Base-by-base conservation (phyloP, 78 protist genomes). In the Acrasis kona region DNA sequence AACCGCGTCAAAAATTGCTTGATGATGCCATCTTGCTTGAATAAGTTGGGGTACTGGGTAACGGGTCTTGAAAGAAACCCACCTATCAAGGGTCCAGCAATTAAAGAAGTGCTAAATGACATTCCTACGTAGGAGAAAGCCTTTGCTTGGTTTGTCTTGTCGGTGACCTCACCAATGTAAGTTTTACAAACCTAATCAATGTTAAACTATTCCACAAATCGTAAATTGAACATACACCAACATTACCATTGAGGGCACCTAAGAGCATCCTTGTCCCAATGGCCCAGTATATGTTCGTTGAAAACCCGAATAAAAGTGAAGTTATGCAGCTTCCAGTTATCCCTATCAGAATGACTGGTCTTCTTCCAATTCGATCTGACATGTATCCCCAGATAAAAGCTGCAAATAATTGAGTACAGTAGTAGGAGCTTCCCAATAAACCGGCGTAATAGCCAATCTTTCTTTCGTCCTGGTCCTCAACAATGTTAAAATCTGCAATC, bases 211-310 rank as follows among this genome's bases (percentile, higher is more conserved):
- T n/a, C n/a, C n/a, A n/a, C n/a, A n/a, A n/a, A n/a, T n/a, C n/a
- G 41, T 70, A 70, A 31, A 40, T 6, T 35, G 32, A 38, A 35
- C 5, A 31, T 5, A 67, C 71, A 12, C 71, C 71, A 12, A 67
- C 19, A 12, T 67, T 67, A 19, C 67, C 71, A 12, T 67, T 67
- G 19, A 67, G 34, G 34, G 71, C 71, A 12, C 71, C 71, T 12
- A 12, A 12, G n/a, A 67, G 34, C 19, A 12, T 29, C 19, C 71
- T 12, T 12, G 71, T 29, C 19, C 19, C 34, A 19, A 67, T 67
- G 19, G 71, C 71, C 71, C 71, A 67, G 67, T 19, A 12, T 12
- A n/a, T 29, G 67, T 34, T 29, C 34, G 19, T 67, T 12, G 61
- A n/a, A 12, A 67, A 67, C 19, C 71, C 71, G 34, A 67, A 67